Base-by-base conservation (phyloP, 2,329 filamentous ascomycete genomes). In the Fusarium sp. region DNA sequence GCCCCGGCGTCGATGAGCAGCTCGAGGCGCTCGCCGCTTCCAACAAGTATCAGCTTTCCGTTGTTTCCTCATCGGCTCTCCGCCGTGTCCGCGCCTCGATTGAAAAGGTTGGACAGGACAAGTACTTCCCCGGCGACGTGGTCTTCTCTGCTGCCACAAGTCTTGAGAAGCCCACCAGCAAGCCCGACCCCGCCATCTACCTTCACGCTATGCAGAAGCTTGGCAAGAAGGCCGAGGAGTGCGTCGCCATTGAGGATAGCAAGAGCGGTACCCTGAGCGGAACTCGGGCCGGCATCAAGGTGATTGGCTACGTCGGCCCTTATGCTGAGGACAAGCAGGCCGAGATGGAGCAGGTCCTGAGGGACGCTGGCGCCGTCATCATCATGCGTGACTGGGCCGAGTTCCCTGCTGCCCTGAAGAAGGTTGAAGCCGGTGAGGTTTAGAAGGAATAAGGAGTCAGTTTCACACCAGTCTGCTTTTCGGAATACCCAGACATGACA, bases 161-260 rank as follows among this genome's bases (percentile, higher is more conserved):
- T 68, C 89, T 98, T 77, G 86, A 90, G 66, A 90, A 87, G 80
- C 95, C 95, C n/a, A 95, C 94, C 65, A 94, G 91, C 83, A 98
- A 98, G 89, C 95, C 95, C 17, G 94, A 97, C 84, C 95, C 95
- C 20, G 94, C 94, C 76, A 93, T 98, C 84, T 98, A 98, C 86
- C 84, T 95, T 73, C 89, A 92, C 82, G 93, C 95, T 25, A 90
- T 95, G 81, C 85, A 95, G 84, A 85, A 90, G 80, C 88, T 97
- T 61, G 92, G 92, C 71, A 93, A 93, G 84, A 90, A 88, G 78
- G 86, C 94, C 2, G 86, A 86, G 56, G 92, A 97, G 87, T 91
- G 90, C 75, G 88, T 98, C 35, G 93, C 95, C 27, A 90, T 98
- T 68, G 95, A 98, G 87, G 95, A 98, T 86, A 94, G 92, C 87